Conservation (phyloP, 768 basidiomycete species). For the Amanita subjunquillea region DNA sequence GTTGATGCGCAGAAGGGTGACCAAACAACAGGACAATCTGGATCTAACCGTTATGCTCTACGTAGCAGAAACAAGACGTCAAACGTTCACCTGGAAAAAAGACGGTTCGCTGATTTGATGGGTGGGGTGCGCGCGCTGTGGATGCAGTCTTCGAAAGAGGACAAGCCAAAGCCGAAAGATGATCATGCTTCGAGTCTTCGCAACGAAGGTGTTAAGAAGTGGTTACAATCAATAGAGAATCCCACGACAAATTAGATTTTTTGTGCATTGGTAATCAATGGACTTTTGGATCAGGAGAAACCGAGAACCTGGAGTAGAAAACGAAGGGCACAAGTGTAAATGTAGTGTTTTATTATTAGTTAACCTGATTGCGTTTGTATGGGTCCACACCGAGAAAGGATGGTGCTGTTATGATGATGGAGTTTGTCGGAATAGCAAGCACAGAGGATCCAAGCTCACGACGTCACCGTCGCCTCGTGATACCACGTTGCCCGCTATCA, state of each 20-base stretch:
- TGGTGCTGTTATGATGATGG: too few relatives aligned
- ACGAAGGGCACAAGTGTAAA: background rate
- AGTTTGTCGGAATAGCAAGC: too few relatives aligned
- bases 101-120: conserved; percentile 1
- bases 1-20: conserved; percentile 3
- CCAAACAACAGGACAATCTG: conserved; percentile 1
- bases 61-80: background rate
- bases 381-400: too few relatives aligned
- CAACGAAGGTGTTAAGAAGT: background rate
- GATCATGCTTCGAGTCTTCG: conserved; percentile 3
- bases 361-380: too few relatives aligned
- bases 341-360: background rate
- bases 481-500: too few relatives aligned
- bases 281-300: background rate
- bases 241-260: background rate
- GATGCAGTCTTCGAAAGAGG: background rate
- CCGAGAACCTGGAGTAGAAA: background rate
- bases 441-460: too few relatives aligned
- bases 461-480: too few relatives aligned
- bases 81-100: background rate
- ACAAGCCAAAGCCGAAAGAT: conserved; percentile 1
- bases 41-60: background rate
- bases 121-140: conserved; percentile 4
- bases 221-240: background rate
- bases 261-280: background rate